Evolutionary conservation across 768 basidiomycete genomes (phyloP).

Genomic region (Exidia glandulosa): DNA sequence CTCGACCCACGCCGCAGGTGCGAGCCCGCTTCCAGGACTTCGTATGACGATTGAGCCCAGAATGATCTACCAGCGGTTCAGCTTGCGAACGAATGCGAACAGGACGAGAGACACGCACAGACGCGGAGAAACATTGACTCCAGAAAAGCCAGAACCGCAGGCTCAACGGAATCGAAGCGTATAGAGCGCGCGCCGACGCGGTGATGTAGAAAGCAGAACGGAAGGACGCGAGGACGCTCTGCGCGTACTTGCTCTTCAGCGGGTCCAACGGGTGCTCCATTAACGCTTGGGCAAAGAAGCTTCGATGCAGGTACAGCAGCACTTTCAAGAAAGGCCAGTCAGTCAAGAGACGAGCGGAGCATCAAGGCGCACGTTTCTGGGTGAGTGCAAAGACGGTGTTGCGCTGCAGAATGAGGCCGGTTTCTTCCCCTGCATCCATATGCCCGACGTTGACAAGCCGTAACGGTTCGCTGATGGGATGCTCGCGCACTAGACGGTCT

Average conservation of each 20-base stretch:
- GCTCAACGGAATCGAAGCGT: constrained; percentile 43
- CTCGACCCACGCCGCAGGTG: constrained; percentile 57
- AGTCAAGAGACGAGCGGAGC: neutral
- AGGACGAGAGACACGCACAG: constrained; percentile 28
- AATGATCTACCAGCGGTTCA: constrained; percentile 44
- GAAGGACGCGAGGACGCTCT: constrained; percentile 58
- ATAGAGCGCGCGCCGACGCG: constrained; percentile 35
- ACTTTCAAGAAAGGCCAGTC: constrained; percentile 24
- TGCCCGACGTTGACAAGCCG: neutral
- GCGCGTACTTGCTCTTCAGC: constrained; percentile 54
- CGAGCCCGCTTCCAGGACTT: constrained; percentile 60
- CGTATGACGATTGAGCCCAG: constrained; percentile 68
- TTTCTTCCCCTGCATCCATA: neutral
- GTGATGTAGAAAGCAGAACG: constrained; percentile 53
- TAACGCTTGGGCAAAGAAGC: constrained; percentile 67
- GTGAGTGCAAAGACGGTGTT: constrained; percentile 47
- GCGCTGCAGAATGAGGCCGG: constrained; percentile 43
- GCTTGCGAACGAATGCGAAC: neutral
- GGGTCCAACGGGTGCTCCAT: constrained; percentile 54
- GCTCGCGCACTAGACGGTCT: constrained; percentile 18
- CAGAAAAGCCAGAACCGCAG: constrained; percentile 62
- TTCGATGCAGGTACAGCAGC: constrained; percentile 63
- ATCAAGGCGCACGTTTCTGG: neutral
- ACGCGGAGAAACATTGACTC: constrained; percentile 60
- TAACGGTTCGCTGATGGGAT: neutral